phyloP scores from a whole-genome alignment of 2,329 filamentous ascomycete genomes.

The Venturia nashicola region DNA sequence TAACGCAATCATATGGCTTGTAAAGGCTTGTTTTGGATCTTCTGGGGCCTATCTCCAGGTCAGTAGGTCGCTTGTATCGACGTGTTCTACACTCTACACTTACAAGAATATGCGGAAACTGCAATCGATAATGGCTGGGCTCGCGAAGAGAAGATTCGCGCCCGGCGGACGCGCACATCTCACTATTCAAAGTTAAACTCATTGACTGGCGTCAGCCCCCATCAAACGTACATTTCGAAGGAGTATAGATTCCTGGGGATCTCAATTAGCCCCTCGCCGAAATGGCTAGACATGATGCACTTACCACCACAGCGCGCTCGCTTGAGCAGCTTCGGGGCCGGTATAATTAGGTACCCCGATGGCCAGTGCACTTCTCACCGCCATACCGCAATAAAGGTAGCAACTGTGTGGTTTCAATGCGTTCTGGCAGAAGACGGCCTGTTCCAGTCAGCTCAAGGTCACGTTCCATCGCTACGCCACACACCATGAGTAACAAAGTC shows the following conservation, averaged over 20 bases:
- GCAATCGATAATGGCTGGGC: conserved; percentile 17
- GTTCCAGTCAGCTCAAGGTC: background rate
- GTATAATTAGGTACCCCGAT: conserved; percentile 11
- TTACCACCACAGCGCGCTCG: conserved; percentile 11
- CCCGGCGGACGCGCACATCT: conserved; percentile 21
- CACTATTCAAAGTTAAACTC: conserved; percentile 6
- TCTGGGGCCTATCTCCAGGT: conserved; percentile 1
- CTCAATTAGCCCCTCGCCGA: background rate
- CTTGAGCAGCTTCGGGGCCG: conserved; percentile 5
- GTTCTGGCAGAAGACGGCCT: conserved; percentile 13
- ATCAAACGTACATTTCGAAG: conserved; percentile 11
- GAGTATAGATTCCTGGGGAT: conserved; percentile 6
- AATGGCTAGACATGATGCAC: background rate
- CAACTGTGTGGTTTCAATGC: conserved; percentile 13
- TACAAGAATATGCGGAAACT: conserved; percentile 7
- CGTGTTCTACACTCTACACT: background rate
- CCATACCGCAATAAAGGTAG: conserved; percentile 13
- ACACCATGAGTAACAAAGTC: conserved; percentile 18
- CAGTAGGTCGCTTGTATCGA: background rate
- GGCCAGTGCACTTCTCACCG: conserved; percentile 12
- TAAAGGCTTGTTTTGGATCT: conserved; percentile 7
- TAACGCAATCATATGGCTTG: conserved; percentile 5
- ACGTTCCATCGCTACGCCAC: background rate
- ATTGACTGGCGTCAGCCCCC: background rate
- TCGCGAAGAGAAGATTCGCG: conserved; percentile 20